A percentile compares a stretch with the other conserved stretches of the same genome.
Evolutionary conservation across 2,329 filamentous ascomycete genomes (phyloP).

Genomic region (Sporothrix mexicana): DNA sequence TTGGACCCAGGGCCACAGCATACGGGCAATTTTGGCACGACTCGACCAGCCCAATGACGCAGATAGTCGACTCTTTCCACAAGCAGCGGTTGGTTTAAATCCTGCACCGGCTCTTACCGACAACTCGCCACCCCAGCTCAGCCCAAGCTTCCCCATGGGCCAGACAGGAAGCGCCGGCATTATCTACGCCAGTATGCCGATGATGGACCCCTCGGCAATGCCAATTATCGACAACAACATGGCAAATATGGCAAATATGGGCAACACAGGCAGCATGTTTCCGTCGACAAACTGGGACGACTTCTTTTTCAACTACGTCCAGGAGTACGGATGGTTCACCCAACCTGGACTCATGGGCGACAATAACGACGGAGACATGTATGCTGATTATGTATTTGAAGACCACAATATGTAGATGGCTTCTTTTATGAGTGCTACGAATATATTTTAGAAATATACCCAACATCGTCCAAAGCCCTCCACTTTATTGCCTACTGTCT

Average conservation of each 20-base stretch:
- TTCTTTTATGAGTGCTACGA: not conserved
- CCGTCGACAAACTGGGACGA: conserved; percentile 13
- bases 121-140: not conserved
- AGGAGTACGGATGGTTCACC: not conserved
- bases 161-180: conserved; percentile 7
- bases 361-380: conserved; percentile 15
- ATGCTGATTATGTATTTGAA: conserved; percentile 3
- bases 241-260: not conserved
- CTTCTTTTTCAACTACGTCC: conserved; percentile 6
- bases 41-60: not conserved
- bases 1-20: not conserved
- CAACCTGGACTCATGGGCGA: not conserved
- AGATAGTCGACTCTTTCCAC: not conserved
- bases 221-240: not conserved
- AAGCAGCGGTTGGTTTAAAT: not conserved
- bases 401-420: conserved; percentile 1
- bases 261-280: not conserved
- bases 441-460: not conserved
- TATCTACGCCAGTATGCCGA: conserved; percentile 9
- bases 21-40: not conserved
- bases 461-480: no score
- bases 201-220: not conserved
- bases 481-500: not conserved
- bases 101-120: not conserved
- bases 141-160: not conserved